These are phyloP conservation scores for Paecilomyces dactylethromorphus DNA, from an alignment of 2,329 filamentous ascomycete genomes.

Conservation along the genomic window DNA sequence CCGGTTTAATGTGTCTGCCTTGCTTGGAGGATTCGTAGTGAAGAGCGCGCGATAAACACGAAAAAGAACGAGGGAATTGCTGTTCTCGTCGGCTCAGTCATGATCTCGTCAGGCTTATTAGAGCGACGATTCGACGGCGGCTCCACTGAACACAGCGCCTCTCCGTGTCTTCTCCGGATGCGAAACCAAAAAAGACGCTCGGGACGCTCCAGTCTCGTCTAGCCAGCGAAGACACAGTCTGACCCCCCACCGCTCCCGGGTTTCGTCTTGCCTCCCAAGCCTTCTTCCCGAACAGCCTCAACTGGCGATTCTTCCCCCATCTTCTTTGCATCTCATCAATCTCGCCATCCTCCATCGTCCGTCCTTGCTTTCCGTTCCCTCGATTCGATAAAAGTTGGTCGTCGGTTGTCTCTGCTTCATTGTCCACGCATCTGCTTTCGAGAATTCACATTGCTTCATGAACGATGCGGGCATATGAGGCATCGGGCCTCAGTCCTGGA, in stretches of 20 bases:
- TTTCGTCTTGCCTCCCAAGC: not conserved
- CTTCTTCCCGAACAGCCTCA: not conserved
- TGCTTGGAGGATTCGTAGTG: not conserved
- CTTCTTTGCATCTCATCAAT: not conserved
- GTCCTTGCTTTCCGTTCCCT: not conserved
- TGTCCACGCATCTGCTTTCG: conserved; percentile 8
- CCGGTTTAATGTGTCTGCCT: not conserved
- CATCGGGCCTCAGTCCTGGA: conserved; percentile 30
- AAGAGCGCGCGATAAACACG: not conserved
- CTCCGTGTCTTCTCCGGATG: not conserved
- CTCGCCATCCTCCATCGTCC: not conserved
- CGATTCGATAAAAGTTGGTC: not conserved
- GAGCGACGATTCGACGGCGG: not conserved
- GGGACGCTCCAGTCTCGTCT: not conserved
- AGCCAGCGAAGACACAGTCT: not conserved
- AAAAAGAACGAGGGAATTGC: not conserved
- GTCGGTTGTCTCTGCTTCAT: conserved; percentile 6
- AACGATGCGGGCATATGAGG: conserved; percentile 35
- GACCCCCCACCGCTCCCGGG: not conserved
- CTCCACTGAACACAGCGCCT: not conserved
- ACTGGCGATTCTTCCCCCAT: not conserved
- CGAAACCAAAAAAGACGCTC: not conserved
- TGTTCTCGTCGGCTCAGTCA: not conserved
- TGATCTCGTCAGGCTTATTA: not conserved
- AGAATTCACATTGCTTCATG: conserved; percentile 16